These are phyloP conservation scores for Cryphonectria japonica DNA, from an alignment of 2,329 filamentous ascomycete genomes.

Conservation along the genomic window DNA sequence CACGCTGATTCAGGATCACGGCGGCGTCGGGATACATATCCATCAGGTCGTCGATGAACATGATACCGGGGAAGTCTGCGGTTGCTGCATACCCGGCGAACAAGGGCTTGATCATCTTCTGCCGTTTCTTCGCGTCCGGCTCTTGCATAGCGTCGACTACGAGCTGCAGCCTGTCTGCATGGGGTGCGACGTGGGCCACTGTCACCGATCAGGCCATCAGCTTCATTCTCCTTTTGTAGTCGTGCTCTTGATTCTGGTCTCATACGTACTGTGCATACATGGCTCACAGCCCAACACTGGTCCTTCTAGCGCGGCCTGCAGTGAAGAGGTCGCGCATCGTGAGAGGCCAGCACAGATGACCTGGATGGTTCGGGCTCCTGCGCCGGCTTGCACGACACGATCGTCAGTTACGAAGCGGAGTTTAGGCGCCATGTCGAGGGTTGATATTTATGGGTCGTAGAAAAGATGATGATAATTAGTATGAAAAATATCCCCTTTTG, in stretches of 20 bases:
- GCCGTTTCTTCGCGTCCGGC: slow-evolving; percentile 33
- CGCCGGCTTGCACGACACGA: neutral
- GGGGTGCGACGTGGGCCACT: slow-evolving; percentile 31
- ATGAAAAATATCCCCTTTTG: no score
- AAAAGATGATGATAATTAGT: neutral
- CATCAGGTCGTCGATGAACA: slow-evolving; percentile 42
- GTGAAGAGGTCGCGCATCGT: slow-evolving; percentile 41
- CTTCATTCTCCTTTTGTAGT: neutral
- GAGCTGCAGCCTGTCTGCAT: slow-evolving; percentile 33
- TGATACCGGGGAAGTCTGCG: slow-evolving; percentile 37
- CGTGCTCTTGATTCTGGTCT: neutral
- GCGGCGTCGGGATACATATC: slow-evolving; percentile 42
- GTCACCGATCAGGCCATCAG: neutral
- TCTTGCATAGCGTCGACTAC: slow-evolving; percentile 36
- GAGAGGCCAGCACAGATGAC: slow-evolving; percentile 39
- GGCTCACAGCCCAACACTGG: slow-evolving; percentile 35
- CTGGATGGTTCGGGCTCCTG: slow-evolving; percentile 4
- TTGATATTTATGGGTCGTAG: neutral
- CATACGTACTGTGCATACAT: slow-evolving; percentile 37
- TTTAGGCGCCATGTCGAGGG: slow-evolving; percentile 1
- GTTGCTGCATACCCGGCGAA: slow-evolving; percentile 37
- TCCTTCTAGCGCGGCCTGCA: slow-evolving; percentile 40
- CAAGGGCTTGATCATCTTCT: slow-evolving; percentile 37
- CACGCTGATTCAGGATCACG: slow-evolving; percentile 39
- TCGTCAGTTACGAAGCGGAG: slow-evolving; percentile 9